Evolutionary conservation across 495 filamentous ascomycete species (phyloP).

Genomic region (Lineolata rhizophorae): DNA sequence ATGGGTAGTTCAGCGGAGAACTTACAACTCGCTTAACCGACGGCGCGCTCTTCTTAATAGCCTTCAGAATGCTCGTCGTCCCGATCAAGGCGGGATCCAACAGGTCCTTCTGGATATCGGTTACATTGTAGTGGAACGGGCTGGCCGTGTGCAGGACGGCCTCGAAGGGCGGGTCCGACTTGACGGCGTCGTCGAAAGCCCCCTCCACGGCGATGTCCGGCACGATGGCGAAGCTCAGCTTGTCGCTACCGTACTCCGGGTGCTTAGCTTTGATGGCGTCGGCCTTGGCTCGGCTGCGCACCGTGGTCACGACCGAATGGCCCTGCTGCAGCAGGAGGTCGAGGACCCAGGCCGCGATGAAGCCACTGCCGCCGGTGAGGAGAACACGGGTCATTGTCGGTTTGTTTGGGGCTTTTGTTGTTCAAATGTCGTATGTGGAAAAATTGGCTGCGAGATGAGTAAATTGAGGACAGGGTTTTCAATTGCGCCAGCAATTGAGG

Average conservation of each 20-base stretch:
- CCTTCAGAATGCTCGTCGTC: slow-evolving; percentile 57
- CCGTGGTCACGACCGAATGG: slow-evolving; percentile 66
- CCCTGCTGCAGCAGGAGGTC: slow-evolving; percentile 8
- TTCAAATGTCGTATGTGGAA: no score
- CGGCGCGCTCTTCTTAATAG: slow-evolving; percentile 53
- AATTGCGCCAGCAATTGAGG: no score
- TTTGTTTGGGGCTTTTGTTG: neutral
- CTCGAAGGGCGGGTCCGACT: slow-evolving; percentile 52
- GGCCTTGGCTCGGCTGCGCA: slow-evolving; percentile 61
- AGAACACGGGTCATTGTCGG: slow-evolving; percentile 8
- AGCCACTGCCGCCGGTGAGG: slow-evolving; percentile 16
- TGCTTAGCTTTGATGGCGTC: slow-evolving; percentile 48
- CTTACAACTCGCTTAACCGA: slow-evolving; percentile 48
- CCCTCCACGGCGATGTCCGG: slow-evolving; percentile 55
- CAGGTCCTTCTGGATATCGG: slow-evolving; percentile 55
- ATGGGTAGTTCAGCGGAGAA: neutral
- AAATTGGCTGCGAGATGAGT: no score
- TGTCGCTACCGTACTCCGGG: slow-evolving; percentile 31
- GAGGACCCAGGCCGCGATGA: slow-evolving; percentile 13
- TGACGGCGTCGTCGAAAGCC: slow-evolving; percentile 64
- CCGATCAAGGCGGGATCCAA: slow-evolving; percentile 71
- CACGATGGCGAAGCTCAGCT: slow-evolving; percentile 57
- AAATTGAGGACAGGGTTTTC: no score
- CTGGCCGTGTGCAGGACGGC: slow-evolving; percentile 76
- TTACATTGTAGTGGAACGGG: slow-evolving; percentile 51